Evolutionary conservation across 2,329 filamentous ascomycete species (phyloP).

Genomic region (Paracoccidioides lutzii): DNA sequence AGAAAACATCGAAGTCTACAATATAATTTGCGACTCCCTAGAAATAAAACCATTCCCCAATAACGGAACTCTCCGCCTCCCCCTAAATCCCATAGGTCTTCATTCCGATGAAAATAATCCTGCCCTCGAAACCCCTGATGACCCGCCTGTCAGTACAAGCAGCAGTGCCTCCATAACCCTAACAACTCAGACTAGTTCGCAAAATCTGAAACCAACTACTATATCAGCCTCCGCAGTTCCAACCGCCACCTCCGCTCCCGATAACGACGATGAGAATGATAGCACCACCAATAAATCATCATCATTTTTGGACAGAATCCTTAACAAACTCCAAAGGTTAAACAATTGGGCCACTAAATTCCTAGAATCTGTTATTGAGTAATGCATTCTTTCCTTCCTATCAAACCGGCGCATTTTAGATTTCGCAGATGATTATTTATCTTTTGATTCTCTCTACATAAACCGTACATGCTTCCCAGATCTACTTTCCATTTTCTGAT

Average conservation of each 20-base stretch:
- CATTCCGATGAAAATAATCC: slow-evolving; percentile 31
- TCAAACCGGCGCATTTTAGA: too few species aligned
- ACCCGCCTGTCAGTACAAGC: slow-evolving; percentile 16
- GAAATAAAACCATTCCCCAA: slow-evolving; percentile 62
- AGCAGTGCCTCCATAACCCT: slow-evolving; percentile 6
- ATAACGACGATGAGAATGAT: slow-evolving; percentile 8
- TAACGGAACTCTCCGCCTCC: slow-evolving; percentile 63
- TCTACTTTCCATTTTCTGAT: too few species aligned
- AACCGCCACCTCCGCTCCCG: neutral
- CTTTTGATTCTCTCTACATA: neutral
- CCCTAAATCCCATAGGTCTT: slow-evolving; percentile 32
- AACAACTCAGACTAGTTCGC: neutral
- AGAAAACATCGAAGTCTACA: slow-evolving; percentile 95
- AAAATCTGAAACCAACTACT: neutral
- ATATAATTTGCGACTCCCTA: slow-evolving; percentile 81
- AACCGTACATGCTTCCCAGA: too few species aligned
- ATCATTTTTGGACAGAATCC: slow-evolving; percentile 24
- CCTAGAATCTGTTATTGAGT: neutral
- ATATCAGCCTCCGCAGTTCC: neutral
- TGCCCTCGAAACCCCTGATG: slow-evolving; percentile 19
- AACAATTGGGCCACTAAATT: slow-evolving; percentile 26
- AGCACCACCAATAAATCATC: slow-evolving; percentile 13
- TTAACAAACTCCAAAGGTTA: slow-evolving; percentile 22
- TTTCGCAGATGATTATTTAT: too few species aligned
- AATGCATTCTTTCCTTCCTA: neutral